Evolutionary conservation across 23 red algal species (phyloP).

Genomic region (Gracilaria vermiculophylla): DNA sequence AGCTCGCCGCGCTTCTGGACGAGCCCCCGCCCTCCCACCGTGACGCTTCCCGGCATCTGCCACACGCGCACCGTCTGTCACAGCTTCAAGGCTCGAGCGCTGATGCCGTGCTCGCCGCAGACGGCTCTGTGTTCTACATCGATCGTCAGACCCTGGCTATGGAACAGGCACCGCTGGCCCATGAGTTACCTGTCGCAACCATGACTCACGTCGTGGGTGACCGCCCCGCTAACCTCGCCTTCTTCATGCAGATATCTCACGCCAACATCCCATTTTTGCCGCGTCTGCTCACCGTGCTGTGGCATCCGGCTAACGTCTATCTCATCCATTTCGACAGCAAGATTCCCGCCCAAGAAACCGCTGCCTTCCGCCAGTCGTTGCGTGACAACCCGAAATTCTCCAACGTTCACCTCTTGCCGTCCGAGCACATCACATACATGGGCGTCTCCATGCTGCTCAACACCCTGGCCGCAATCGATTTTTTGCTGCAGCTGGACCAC

Average conservation of each 20-base stretch:
- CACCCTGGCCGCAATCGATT: conserved; percentile 64
- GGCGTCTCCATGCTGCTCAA: conserved; percentile 86
- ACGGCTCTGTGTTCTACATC: conserved; percentile 4
- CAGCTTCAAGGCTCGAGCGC: too few species aligned
- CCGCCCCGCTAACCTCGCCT: conserved; percentile 14
- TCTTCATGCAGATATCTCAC: conserved; percentile 68
- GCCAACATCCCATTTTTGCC: conserved; percentile 32
- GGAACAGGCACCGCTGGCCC: neutral
- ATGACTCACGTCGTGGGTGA: neutral
- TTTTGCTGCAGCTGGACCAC: conserved; percentile 5
- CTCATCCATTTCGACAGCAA: conserved; percentile 82
- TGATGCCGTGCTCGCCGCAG: neutral
- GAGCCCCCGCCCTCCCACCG: neutral
- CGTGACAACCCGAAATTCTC: neutral
- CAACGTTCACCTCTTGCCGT: conserved; percentile 44
- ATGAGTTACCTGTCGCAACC: neutral
- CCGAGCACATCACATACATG: conserved; percentile 38
- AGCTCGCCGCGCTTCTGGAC: neutral
- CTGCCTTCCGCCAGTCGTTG: neutral
- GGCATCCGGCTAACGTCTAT: conserved; percentile 75
- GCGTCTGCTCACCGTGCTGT: conserved; percentile 41
- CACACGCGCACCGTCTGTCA: neutral
- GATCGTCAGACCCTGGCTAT: neutral
- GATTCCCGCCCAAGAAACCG: conserved; percentile 17
- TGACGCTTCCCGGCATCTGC: neutral